Percentiles rank a stretch among this genome's conserved stretches.
Evolutionary conservation across 768 basidiomycete species (phyloP).

Genomic region (Fomitopsis serialis): DNA sequence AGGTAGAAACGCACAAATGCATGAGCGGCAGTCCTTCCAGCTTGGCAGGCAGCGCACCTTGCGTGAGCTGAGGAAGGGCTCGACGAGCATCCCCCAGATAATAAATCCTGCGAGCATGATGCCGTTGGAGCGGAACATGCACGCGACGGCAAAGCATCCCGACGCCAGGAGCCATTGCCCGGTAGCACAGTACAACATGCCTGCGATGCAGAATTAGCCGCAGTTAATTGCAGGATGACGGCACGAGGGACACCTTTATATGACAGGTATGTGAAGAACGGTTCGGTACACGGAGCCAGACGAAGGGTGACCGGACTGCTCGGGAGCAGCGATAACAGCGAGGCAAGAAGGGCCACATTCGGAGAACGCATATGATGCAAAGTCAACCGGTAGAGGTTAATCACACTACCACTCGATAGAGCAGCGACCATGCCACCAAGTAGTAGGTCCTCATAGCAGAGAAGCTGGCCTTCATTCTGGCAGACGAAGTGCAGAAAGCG

Average conservation of each 20-base stretch:
- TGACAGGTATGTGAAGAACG: slow-evolving; percentile 78
- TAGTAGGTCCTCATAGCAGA: slow-evolving; percentile 17
- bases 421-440: slow-evolving; percentile 33
- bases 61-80: slow-evolving; percentile 39
- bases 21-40: too few species aligned
- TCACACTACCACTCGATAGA: slow-evolving; percentile 31
- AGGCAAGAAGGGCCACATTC: slow-evolving; percentile 53
- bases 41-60: too few species aligned
- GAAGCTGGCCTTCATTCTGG: neutral
- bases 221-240: neutral
- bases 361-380: slow-evolving; percentile 49
- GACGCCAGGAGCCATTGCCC: slow-evolving; percentile 51
- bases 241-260: slow-evolving; percentile 48
- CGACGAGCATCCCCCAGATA: slow-evolving; percentile 62
- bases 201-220: slow-evolving; percentile 25
- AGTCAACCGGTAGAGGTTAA: slow-evolving; percentile 54
- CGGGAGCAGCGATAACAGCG: slow-evolving; percentile 69
- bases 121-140: slow-evolving; percentile 73
- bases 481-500: neutral
- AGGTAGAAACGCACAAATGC: too few species aligned
- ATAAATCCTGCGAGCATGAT: slow-evolving; percentile 73
- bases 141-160: slow-evolving; percentile 57
- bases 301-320: slow-evolving; percentile 75
- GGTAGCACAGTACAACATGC: slow-evolving; percentile 53
- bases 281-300: slow-evolving; percentile 75